Conservation (phyloP, 2,329 filamentous ascomycete genomes). For the Alternaria incomplexa region DNA sequence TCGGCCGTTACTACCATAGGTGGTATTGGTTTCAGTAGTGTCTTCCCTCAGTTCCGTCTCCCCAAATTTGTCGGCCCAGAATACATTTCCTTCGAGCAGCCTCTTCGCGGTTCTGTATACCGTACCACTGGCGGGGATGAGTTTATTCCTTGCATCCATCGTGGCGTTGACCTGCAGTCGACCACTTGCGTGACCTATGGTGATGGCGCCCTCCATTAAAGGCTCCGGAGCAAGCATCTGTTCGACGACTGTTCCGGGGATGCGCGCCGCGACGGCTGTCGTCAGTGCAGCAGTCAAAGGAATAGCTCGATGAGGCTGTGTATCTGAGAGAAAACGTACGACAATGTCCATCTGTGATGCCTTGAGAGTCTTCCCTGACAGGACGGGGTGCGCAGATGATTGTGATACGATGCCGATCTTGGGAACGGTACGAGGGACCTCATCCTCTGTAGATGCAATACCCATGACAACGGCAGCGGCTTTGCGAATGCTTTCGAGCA, state of each 20-base stretch:
- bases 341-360: conserved; percentile 47
- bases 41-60: neutral
- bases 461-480: conserved; percentile 68
- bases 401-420: conserved; percentile 66
- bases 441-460: conserved; percentile 54
- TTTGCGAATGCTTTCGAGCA: conserved; percentile 64
- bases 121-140: conserved; percentile 32
- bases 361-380: conserved; percentile 48
- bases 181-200: conserved; percentile 50
- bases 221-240: conserved; percentile 32
- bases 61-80: conserved; percentile 21
- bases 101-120: conserved; percentile 48
- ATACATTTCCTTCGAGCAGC: conserved; percentile 45
- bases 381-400: conserved; percentile 45
- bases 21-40: neutral
- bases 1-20: conserved; percentile 9
- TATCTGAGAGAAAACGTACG: conserved; percentile 53
- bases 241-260: conserved; percentile 46
- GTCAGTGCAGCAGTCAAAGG: conserved; percentile 53
- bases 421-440: conserved; percentile 64
- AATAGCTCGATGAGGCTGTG: conserved; percentile 53
- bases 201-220: conserved; percentile 40
- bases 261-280: conserved; percentile 49
- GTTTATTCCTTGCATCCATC: conserved; percentile 32
- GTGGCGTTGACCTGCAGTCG: conserved; percentile 45